Conservation (phyloP, 306 rosid species). For the Gleditsia sinensis region DNA sequence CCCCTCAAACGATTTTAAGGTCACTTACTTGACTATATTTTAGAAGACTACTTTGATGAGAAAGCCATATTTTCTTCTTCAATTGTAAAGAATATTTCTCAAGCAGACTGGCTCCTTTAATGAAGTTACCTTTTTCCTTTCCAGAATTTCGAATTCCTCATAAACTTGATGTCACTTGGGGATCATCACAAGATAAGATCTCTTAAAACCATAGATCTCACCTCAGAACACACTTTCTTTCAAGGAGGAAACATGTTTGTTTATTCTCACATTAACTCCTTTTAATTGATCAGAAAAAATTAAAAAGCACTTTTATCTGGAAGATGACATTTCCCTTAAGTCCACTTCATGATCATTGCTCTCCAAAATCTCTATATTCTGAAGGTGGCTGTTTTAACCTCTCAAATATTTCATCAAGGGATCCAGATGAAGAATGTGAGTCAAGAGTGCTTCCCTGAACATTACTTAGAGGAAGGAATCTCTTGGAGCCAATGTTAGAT, state of each 20-base stretch:
- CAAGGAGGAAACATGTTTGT: slow-evolving; percentile 1
- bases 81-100: no score
- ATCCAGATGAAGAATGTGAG: slow-evolving; percentile 58
- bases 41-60: no score
- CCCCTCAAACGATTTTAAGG: no score
- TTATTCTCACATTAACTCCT: neutral
- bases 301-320: slow-evolving; percentile 25
- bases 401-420: slow-evolving; percentile 90
- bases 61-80: no score
- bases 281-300: neutral
- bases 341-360: slow-evolving; percentile 43
- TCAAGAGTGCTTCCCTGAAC: slow-evolving; percentile 43
- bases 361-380: slow-evolving; percentile 43
- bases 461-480: slow-evolving; percentile 60
- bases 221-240: slow-evolving; percentile 15
- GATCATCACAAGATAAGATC: neutral
- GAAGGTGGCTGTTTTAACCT: slow-evolving; percentile 65
- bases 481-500: slow-evolving; percentile 64
- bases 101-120: no score
- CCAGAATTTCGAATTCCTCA: no score
- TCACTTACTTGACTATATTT: no score
- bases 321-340: slow-evolving; percentile 32
- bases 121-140: no score
- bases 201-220: neutral
- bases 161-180: slow-evolving; percentile 19